Conservation (phyloP, 345 rosid species). For the Syzygium aqueum region DNA sequence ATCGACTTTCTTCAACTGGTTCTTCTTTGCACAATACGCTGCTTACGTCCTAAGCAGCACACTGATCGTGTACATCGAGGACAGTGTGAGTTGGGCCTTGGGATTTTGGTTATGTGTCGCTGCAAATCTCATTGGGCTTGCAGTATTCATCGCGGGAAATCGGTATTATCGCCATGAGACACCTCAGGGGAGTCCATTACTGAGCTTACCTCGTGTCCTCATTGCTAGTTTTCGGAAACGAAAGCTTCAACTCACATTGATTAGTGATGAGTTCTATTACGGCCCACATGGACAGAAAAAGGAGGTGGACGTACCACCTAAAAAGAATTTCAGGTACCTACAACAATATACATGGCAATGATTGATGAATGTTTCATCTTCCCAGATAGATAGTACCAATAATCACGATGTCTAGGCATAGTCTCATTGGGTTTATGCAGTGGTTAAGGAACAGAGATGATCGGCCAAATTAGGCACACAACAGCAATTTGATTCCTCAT, state of each 20-base stretch:
- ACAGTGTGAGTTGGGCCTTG: slow-evolving; percentile 36
- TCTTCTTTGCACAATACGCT: slow-evolving; percentile 15
- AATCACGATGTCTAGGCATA: neutral
- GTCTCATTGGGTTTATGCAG: neutral
- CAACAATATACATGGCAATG: neutral
- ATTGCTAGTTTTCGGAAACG: slow-evolving; percentile 28
- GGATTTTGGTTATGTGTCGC: slow-evolving; percentile 35
- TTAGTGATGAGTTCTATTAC: slow-evolving; percentile 22
- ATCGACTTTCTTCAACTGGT: slow-evolving; percentile 45
- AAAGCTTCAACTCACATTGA: slow-evolving; percentile 13
- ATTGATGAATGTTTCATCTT: neutral
- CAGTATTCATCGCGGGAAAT: slow-evolving; percentile 24
- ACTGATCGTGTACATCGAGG: slow-evolving; percentile 28
- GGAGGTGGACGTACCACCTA: slow-evolving; percentile 1
- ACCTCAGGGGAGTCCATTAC: slow-evolving; percentile 41
- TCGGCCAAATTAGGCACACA: neutral
- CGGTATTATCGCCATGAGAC: slow-evolving; percentile 20
- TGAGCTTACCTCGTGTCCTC: slow-evolving; percentile 30
- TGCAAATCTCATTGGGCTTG: slow-evolving; percentile 18
- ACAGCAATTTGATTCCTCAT: neutral
- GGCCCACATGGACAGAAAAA: neutral
- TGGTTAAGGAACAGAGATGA: neutral
- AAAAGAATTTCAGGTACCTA: slow-evolving; percentile 25
- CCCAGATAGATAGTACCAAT: neutral
- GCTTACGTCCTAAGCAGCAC: slow-evolving; percentile 12